Evolutionary conservation across 1,284 basidiomycete species (phyloP).

Genomic region (Ustilago nuda): DNA sequence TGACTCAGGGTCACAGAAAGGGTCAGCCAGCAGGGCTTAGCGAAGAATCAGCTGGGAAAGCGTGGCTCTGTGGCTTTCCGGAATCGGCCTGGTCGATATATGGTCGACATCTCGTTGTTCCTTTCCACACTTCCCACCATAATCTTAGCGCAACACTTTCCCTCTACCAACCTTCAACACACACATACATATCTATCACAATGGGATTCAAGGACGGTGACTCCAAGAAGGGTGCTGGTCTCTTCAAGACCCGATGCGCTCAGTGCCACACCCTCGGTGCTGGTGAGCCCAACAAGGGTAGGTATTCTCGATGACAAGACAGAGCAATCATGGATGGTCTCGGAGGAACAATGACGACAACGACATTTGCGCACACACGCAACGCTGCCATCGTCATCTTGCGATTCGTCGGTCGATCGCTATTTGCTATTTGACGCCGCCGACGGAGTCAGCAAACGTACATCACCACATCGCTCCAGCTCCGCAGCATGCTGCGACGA

Average conservation of each 20-base stretch:
- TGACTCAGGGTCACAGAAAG: constrained; percentile 10
- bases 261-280: constrained; percentile 93
- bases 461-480: too few relatives aligned
- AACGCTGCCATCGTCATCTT: too few relatives aligned
- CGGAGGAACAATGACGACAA: background rate
- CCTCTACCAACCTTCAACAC: background rate
- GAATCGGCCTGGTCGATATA: constrained; percentile 17
- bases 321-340: background rate
- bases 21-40: constrained; percentile 5
- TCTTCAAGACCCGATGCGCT: constrained; percentile 84
- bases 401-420: too few relatives aligned
- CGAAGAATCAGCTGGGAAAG: constrained; percentile 1
- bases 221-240: constrained; percentile 63
- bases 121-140: constrained; percentile 9
- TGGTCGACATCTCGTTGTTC: background rate
- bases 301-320: constrained; percentile 23
- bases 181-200: constrained; percentile 21
- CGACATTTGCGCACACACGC: background rate
- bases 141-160: constrained; percentile 5
- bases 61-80: constrained; percentile 4
- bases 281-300: constrained; percentile 81
- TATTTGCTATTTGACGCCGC: too few relatives aligned
- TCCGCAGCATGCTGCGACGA: too few relatives aligned
- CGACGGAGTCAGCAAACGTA: too few relatives aligned
- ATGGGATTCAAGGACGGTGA: constrained; percentile 64